Conservation (phyloP, 495 filamentous ascomycete species). For the Aspergillus cristatus region DNA sequence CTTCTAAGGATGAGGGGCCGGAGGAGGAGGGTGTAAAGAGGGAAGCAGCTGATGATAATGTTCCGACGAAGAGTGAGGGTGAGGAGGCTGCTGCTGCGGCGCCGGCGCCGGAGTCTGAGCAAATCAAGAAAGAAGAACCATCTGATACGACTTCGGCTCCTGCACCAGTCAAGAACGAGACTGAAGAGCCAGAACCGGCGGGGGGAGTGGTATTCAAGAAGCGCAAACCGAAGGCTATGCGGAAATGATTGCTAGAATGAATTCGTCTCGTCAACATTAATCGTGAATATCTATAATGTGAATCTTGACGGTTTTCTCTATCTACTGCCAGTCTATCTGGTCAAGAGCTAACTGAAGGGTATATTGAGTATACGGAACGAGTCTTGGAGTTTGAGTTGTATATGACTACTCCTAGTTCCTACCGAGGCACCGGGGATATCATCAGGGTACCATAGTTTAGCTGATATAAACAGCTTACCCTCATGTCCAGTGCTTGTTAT, state of each 20-base stretch:
- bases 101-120: constrained; percentile 8
- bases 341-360: too few relatives aligned
- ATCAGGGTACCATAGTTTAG: too few relatives aligned
- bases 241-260: constrained; percentile 27
- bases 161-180: constrained; percentile 10
- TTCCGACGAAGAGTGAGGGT: constrained; percentile 4
- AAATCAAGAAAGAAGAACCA: constrained; percentile 32
- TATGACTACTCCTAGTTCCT: too few relatives aligned
- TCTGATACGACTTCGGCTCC: neutral
- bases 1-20: constrained; percentile 9
- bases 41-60: neutral
- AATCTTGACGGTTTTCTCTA: too few relatives aligned
- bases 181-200: constrained; percentile 17
- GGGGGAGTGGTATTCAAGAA: constrained; percentile 84
- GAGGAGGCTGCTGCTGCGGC: neutral
- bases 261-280: too few relatives aligned
- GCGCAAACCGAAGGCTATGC: constrained; percentile 69
- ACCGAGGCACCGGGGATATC: too few relatives aligned
- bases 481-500: too few relatives aligned
- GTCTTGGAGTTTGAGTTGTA: too few relatives aligned
- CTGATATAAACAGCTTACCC: too few relatives aligned
- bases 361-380: too few relatives aligned
- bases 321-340: too few relatives aligned
- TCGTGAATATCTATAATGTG: too few relatives aligned
- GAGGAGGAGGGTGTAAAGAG: constrained; percentile 2